A percentile compares a stretch with the other conserved stretches of the same genome.
These are phyloP conservation scores for Imleria badia DNA, from an alignment of 768 basidiomycete species.

Conservation along the genomic window DNA sequence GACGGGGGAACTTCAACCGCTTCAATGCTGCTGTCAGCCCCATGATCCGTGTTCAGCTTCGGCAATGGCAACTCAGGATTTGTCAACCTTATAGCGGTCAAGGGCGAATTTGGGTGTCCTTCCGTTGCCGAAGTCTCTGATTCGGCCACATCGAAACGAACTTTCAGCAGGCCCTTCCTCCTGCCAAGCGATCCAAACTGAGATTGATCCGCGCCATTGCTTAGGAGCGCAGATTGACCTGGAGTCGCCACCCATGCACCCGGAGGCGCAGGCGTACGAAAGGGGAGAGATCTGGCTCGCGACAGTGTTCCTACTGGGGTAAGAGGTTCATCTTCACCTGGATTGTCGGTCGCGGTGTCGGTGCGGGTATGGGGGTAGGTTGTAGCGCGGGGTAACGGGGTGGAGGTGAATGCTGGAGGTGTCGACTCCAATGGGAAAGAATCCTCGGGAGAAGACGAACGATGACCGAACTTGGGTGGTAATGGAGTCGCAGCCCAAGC, in stretches of 20 bases:
- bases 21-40: conserved; percentile 9
- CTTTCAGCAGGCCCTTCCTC: conserved; percentile 63
- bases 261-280: conserved; percentile 65
- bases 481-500: conserved; percentile 45
- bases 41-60: background rate
- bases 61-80: conserved; percentile 21
- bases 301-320: conserved; percentile 54
- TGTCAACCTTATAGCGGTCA: conserved; percentile 27
- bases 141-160: conserved; percentile 62
- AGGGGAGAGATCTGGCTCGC: conserved; percentile 44
- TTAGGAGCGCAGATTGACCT: conserved; percentile 27
- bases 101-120: conserved; percentile 24
- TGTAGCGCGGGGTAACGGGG: conserved; percentile 19
- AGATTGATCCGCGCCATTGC: conserved; percentile 23
- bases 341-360: conserved; percentile 17
- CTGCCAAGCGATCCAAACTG: conserved; percentile 35
- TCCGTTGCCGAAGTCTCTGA: conserved; percentile 34
- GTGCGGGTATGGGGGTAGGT: conserved; percentile 15
- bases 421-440: conserved; percentile 26
- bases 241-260: conserved; percentile 69
- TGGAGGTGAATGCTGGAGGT: conserved; percentile 27
- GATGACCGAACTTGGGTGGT: conserved; percentile 18
- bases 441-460: conserved; percentile 15
- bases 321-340: conserved; percentile 26
- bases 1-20: background rate